Percentiles rank a stretch among this genome's conserved stretches.
Evolutionary conservation across 371 early-diverging fungal genomes (phyloP).

Genomic region (Syncephalastrum contaminatum): DNA sequence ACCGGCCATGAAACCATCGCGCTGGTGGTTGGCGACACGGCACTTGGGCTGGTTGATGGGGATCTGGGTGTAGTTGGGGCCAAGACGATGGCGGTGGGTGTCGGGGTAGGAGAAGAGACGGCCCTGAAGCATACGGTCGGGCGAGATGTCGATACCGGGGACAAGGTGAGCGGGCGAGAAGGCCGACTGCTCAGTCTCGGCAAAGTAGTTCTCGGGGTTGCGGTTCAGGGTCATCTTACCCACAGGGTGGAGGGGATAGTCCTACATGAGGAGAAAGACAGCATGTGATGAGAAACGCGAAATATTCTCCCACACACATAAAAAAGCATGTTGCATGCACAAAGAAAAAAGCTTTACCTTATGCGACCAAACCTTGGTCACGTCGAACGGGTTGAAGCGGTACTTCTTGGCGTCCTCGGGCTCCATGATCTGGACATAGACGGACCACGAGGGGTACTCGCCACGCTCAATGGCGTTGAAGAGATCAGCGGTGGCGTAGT

Average conservation of each 20-base stretch:
- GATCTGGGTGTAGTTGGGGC: conserved; percentile 70
- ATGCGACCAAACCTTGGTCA: conserved; percentile 84
- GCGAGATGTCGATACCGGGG: conserved; percentile 71
- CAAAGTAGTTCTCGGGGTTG: conserved; percentile 81
- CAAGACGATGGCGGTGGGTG: conserved; percentile 78
- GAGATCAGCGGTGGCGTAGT: conserved; percentile 76
- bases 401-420: conserved; percentile 71
- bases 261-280: conserved; percentile 13
- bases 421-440: conserved; percentile 75
- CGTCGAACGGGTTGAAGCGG: conserved; percentile 80
- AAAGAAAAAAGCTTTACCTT: conserved; percentile 24
- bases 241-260: conserved; percentile 46
- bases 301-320: conserved; percentile 9
- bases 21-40: conserved; percentile 64
- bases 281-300: conserved; percentile 31
- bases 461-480: conserved; percentile 72
- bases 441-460: conserved; percentile 75
- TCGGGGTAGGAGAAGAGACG: conserved; percentile 79
- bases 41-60: conserved; percentile 66
- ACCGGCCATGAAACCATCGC: conserved; percentile 67
- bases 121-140: conserved; percentile 78
- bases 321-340: neutral
- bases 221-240: conserved; percentile 74
- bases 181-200: conserved; percentile 81
- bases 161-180: conserved; percentile 74